A percentile compares a stretch with the other conserved stretches of the same genome.
These are phyloP conservation scores for Paramecium bursaria DNA, from an alignment of 73 alveolate genomes.

Conservation along the genomic window DNA sequence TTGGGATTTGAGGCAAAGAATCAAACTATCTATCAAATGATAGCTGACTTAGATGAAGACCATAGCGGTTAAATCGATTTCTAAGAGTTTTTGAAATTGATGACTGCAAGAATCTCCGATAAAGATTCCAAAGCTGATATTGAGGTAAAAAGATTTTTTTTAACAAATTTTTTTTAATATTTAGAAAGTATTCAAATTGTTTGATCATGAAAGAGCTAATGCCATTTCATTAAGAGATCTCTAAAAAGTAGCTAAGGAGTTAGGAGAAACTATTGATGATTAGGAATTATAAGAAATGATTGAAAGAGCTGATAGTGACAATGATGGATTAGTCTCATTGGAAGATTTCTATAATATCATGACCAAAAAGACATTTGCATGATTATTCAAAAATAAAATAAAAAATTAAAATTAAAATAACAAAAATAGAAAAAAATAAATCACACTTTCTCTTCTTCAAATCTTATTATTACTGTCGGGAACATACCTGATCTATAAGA, in stretches of 20 bases:
- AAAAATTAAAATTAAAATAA: too few species aligned
- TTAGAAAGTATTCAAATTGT: slow-evolving; percentile 82
- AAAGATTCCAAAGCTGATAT: slow-evolving; percentile 90
- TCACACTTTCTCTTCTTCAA: too few species aligned
- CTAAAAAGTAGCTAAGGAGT: slow-evolving; percentile 85
- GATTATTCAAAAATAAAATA: too few species aligned
- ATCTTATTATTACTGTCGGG: too few species aligned
- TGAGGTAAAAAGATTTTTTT: background rate
- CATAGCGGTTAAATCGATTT: slow-evolving; percentile 89
- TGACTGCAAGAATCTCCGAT: slow-evolving; percentile 90
- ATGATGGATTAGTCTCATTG: slow-evolving; percentile 86
- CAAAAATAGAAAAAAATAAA: too few species aligned
- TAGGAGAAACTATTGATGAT: slow-evolving; percentile 87
- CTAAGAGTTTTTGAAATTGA: slow-evolving; percentile 87
- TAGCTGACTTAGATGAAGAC: slow-evolving; percentile 88
- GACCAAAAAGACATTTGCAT: slow-evolving; percentile 73
- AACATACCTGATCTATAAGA: too few species aligned
- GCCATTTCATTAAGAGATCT: slow-evolving; percentile 84
- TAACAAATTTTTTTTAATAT: background rate
- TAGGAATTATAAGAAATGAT: slow-evolving; percentile 90
- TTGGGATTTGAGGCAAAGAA: slow-evolving; percentile 92
- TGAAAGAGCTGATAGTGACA: slow-evolving; percentile 88
- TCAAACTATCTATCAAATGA: slow-evolving; percentile 91
- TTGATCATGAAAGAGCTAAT: slow-evolving; percentile 84
- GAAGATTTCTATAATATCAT: slow-evolving; percentile 91